A percentile compares a stretch with the other conserved stretches of the same genome.
These are phyloP conservation scores for Lichtheimia hyalospora DNA, from an alignment of 371 early-diverging fungal genomes.

Conservation along the genomic window DNA sequence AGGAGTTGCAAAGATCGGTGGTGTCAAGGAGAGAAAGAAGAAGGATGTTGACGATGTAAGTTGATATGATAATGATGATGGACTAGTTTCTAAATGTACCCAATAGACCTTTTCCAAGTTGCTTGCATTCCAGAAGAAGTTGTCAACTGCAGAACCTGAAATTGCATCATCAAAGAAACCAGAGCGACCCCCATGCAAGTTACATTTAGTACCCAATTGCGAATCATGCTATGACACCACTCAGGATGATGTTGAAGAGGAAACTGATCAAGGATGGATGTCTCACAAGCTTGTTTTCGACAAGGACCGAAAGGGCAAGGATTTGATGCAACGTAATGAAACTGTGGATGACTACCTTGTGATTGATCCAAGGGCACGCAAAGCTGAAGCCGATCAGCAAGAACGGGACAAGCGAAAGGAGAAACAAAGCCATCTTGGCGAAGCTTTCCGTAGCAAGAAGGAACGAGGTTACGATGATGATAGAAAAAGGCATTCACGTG, in stretches of 20 bases:
- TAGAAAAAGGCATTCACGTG: not conserved
- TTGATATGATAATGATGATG: not conserved
- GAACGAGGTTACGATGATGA: slow-evolving; percentile 22
- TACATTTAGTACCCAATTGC: slow-evolving; percentile 68
- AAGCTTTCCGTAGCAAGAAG: slow-evolving; percentile 24
- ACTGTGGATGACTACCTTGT: slow-evolving; percentile 74
- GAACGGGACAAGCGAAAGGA: slow-evolving; percentile 29
- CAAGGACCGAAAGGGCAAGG: slow-evolving; percentile 67
- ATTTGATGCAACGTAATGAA: slow-evolving; percentile 59
- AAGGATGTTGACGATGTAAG: slow-evolving; percentile 31
- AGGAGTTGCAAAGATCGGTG: slow-evolving; percentile 29
- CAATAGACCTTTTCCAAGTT: slow-evolving; percentile 41
- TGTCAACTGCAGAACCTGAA: slow-evolving; percentile 23
- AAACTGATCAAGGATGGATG: slow-evolving; percentile 66
- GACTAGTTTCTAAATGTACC: not conserved
- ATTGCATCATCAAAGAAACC: slow-evolving; percentile 11
- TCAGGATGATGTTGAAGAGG: slow-evolving; percentile 18
- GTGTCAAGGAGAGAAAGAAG: slow-evolving; percentile 29
- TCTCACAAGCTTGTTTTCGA: slow-evolving; percentile 68
- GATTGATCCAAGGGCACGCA: slow-evolving; percentile 66
- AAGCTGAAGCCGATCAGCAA: slow-evolving; percentile 41
- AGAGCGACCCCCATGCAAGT: slow-evolving; percentile 45
- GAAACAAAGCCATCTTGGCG: slow-evolving; percentile 23
- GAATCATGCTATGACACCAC: slow-evolving; percentile 56
- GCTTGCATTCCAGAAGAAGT: slow-evolving; percentile 44